phyloP scores from a whole-genome alignment of 495 filamentous ascomycete genomes.

The Physcia stellaris region DNA sequence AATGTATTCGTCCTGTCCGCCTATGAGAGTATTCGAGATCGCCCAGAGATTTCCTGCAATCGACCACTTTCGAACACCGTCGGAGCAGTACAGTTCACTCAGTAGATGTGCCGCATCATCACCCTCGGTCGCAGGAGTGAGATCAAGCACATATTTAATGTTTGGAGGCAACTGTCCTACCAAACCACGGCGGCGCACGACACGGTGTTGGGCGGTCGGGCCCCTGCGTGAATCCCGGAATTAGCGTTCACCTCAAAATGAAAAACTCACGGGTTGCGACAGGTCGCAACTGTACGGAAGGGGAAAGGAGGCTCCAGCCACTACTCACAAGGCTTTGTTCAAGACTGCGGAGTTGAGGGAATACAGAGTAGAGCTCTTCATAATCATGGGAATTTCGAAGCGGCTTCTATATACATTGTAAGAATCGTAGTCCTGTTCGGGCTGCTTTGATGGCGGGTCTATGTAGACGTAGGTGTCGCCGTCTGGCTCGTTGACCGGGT shows the following conservation, averaged over 20 bases:
- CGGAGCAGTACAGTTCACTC: slow-evolving; percentile 43
- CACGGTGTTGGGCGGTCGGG: slow-evolving; percentile 24
- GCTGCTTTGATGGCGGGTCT: slow-evolving; percentile 25
- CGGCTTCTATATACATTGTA: slow-evolving; percentile 8
- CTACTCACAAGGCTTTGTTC: slow-evolving; percentile 32
- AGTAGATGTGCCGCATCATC: slow-evolving; percentile 44
- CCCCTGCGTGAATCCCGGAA: too few species aligned
- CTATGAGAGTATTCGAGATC: slow-evolving; percentile 26
- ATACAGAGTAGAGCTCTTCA: slow-evolving; percentile 32
- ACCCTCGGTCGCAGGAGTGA: slow-evolving; percentile 44
- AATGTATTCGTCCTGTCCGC: slow-evolving; percentile 23
- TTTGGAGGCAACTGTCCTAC: slow-evolving; percentile 21
- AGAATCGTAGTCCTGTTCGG: slow-evolving; percentile 12
- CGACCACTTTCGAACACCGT: slow-evolving; percentile 33
- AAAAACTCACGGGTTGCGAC: too few species aligned
- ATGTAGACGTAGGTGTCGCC: slow-evolving; percentile 45
- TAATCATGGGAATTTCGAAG: slow-evolving; percentile 25
- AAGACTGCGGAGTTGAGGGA: slow-evolving; percentile 36
- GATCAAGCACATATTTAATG: slow-evolving; percentile 45
- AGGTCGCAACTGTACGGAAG: too few species aligned
- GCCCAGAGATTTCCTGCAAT: slow-evolving; percentile 28
- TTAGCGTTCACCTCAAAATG: too few species aligned
- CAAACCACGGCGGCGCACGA: slow-evolving; percentile 23
- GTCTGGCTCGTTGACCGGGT: slow-evolving; percentile 21
- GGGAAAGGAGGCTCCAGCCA: too few species aligned